A percentile compares a stretch with the other conserved stretches of the same genome.
Conservation (phyloP, 495 filamentous ascomycete genomes). For the Filosporella fistucella region DNA sequence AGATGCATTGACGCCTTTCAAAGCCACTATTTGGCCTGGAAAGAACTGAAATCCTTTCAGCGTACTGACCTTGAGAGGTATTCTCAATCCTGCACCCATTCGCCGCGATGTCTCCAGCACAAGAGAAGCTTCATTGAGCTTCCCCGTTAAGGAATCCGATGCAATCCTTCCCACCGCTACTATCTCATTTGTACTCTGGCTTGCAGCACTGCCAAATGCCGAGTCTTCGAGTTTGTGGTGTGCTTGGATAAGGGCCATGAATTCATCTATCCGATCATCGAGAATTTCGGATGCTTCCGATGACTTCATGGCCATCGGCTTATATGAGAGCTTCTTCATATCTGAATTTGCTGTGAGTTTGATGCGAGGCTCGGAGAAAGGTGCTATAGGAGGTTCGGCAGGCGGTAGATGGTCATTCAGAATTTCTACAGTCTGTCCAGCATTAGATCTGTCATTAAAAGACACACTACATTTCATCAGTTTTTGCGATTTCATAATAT, state of each 20-base stretch:
- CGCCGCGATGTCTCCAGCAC: conserved; percentile 83
- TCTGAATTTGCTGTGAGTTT: conserved; percentile 79
- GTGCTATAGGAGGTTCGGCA: conserved; percentile 67
- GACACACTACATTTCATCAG: conserved; percentile 42
- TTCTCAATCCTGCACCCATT: conserved; percentile 74
- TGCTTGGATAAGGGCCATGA: conserved; percentile 63
- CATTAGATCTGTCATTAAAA: conserved; percentile 67
- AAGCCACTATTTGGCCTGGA: conserved; percentile 87
- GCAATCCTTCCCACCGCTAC: conserved; percentile 88
- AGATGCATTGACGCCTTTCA: conserved; percentile 80
- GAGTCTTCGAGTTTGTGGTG: conserved; percentile 71
- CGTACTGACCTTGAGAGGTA: conserved; percentile 71
- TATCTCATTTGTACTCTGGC: conserved; percentile 78
- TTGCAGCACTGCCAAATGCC: conserved; percentile 83
- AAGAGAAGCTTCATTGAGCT: conserved; percentile 75
- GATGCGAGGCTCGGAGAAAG: conserved; percentile 70
- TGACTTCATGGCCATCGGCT: conserved; percentile 88
- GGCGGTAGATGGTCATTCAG: conserved; percentile 71
- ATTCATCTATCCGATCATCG: conserved; percentile 93
- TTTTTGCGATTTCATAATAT: no score
- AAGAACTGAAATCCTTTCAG: conserved; percentile 78
- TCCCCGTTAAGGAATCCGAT: conserved; percentile 78
- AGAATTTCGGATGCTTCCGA: conserved; percentile 88
- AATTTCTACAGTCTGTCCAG: conserved; percentile 77
- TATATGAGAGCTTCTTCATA: conserved; percentile 84